Evolutionary conservation across 2,329 filamentous ascomycete species (phyloP), one percentile per base, ranked within the genome.

Genomic region (Coniochaeta hoffmannii): DNA sequence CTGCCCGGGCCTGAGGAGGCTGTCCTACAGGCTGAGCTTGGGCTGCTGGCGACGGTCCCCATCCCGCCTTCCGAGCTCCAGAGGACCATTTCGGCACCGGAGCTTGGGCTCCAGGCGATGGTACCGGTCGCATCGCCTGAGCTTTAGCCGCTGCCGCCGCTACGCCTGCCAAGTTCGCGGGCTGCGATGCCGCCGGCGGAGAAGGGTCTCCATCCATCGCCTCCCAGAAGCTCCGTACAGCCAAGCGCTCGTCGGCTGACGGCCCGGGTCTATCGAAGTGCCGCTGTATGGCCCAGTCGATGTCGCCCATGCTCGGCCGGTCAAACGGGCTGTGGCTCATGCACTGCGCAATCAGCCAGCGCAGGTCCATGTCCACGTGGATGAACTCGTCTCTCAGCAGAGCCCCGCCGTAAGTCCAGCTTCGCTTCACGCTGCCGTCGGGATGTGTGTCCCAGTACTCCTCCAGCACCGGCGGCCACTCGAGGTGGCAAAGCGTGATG

Each of bases 301-400:
- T 19, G 1, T 46, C 10, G 28, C 22, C 14, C 54, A 64, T 65
- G 60, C 61, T 62, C 31, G 65, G 61, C 35, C 59, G 57, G 14
- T 59, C 54, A 50, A 50, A 52, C 19, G 59, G 52, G 34, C 32
- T 35, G n/a, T 55, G 38, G 32, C 34, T 51, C 36, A 59, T 53
- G 44, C 56, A 57, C 5, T 36, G 19, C 10, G 26, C 44, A 7
- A 59, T 26, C 17, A 57, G 56, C 31, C 55, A 22, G 1, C 54
- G 36, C 15, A 59, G 38, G 4, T 54, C 36, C 10, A 10, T 12
- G 34, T 56, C 54, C 3, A 55, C 17, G 24, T 55, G 4, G 15
- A 17, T 17, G 12, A 17, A 3, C 17, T 41, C 36, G 17, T 19
- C 11, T 2, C 2, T 7, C 4, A 56, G 38, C 14, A 59, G 19